phyloP scores from a whole-genome alignment of 2,329 filamentous ascomycete genomes.

The Xylaria sp. region DNA sequence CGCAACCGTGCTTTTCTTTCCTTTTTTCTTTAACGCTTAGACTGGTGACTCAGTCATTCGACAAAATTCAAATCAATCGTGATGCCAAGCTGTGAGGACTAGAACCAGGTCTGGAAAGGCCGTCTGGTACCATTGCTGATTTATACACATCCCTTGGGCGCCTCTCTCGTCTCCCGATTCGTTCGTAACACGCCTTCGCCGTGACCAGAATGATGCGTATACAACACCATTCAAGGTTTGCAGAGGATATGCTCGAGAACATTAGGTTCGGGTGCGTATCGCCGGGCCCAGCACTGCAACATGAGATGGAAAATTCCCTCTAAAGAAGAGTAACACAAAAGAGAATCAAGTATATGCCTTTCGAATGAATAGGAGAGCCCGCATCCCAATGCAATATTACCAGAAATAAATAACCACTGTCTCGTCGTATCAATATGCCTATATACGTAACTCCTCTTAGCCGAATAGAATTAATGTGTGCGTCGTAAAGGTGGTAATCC shows the following conservation, averaged over 20 bases:
- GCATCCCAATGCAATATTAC: conserved; percentile 62
- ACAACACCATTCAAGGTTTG: not conserved
- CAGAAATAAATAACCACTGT: conserved; percentile 54
- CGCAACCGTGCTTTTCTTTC: conserved; percentile 25
- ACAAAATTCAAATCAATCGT: conserved; percentile 30
- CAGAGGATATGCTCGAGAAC: conserved; percentile 16
- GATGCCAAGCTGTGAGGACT: conserved; percentile 19
- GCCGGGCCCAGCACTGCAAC: conserved; percentile 24
- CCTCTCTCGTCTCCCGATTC: conserved; percentile 12
- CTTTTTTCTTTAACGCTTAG: conserved; percentile 24
- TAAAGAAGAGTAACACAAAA: conserved; percentile 34
- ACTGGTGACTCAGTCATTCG: conserved; percentile 23
- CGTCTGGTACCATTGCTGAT: conserved; percentile 17
- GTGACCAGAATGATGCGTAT: conserved; percentile 6
- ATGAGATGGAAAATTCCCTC: conserved; percentile 20
- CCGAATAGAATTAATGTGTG: conserved; percentile 50
- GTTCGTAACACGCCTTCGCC: conserved; percentile 1
- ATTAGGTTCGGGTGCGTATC: conserved; percentile 11
- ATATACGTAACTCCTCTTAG: conserved; percentile 49
- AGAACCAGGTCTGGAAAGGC: conserved; percentile 1
- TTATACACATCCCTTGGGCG: conserved; percentile 30
- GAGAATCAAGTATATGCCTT: conserved; percentile 48
- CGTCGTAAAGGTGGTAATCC: conserved; percentile 50
- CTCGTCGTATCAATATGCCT: conserved; percentile 48
- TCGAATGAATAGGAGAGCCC: conserved; percentile 46